Base-by-base conservation (phyloP, 176 grass and related monocot genomes). In the Oryza rufipogon region DNA sequence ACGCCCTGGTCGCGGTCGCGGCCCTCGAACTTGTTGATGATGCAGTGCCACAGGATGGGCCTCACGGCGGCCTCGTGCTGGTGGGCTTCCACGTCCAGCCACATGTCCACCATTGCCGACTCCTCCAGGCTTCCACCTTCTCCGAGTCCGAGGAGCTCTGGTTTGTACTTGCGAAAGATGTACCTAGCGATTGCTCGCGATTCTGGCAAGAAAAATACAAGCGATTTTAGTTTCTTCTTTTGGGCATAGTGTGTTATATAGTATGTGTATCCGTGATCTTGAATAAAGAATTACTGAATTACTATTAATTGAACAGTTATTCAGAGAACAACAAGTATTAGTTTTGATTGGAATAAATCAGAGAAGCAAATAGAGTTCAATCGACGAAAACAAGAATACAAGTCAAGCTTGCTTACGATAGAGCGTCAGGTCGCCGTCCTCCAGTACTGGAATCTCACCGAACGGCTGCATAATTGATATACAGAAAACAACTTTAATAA, bases 351-450 rank as follows among this genome's bases (percentile, higher is more conserved):
- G 10, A 44, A 44, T 9, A 44, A 44, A 11, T 44, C 8, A 44
- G 42, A 44, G 42, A 44, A 44, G 47, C 47, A 49, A 49, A 49
- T 3, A 56, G 5, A 56, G 7, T 56, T 56, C 39, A 58, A 33
- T 76, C 16, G 7, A 49, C 9, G 60, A 32, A 9, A 16, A 46
- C 3, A 25, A 3, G n/a, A 13, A 58, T 6, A 32, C 3, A 25
- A 11, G 14, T 2, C 10, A 6, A 42, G 70, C 9, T 25, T 9
- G 6, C 81, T 85, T 65, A 92, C 87, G 80, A 16, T 89, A 92
- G 26, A 92, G 86, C 32, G 77, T 86, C 1, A 91, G 61, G 44
- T 91, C 82, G n/a, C 86, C 90, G 3, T 91, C 90, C 38, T 88
- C 77, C 45, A 91, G n/a, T 38, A 86, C 83, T 7, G 90, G 90